Evolutionary conservation across 768 basidiomycete genomes (phyloP), one percentile per base, ranked within the genome.

Genomic region (Amanita phalloides): DNA sequence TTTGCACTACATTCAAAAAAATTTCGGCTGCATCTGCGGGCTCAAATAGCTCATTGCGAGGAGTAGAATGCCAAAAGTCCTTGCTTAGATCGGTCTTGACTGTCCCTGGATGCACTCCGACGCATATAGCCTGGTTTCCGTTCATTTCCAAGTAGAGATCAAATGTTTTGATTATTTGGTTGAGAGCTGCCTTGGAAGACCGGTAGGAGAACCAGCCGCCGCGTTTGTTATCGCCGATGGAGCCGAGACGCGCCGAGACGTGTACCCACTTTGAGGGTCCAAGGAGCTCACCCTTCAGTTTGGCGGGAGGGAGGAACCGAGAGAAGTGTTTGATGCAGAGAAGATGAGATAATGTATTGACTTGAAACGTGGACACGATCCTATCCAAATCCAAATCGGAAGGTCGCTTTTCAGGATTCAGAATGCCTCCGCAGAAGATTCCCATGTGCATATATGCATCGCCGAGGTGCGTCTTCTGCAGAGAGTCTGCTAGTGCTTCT

Each of bases 191-290:
- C 61, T 81, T 82, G 47, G 78, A 80, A 17, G 77, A 68, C 25
- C 79, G 75, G 61, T 81, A 81, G 28, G 28, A 30, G 77, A 80
- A 81, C 79, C 79, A 81, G 35, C 79, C 81, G 14, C 79, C 80
- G 21, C 68, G 69, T 23, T 62, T 64, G 59, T 82, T 83, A 58
- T 83, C 79, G 17, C 71, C 68, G 49, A 81, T 72, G 36, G 77
- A 79, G 28, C 80, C 79, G 7, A 81, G 74, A 36, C 78, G 76
- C 14, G 79, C 79, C 9, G 77, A 74, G 51, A 81, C 63, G 60
- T 83, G 79, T 21, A 77, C 74, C 79, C 79, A 81, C 58, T 77
- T 79, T 21, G 78, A 62, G 3, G 70, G 72, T 6, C 55, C 56
- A 11, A 55, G 42, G 11, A 70, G 49, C 3, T 55, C 38, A 9